A percentile compares a stretch with the other conserved stretches of the same genome.
phyloP scores from a whole-genome alignment of 257 asterid genomes.

The Apocynum venetum region DNA sequence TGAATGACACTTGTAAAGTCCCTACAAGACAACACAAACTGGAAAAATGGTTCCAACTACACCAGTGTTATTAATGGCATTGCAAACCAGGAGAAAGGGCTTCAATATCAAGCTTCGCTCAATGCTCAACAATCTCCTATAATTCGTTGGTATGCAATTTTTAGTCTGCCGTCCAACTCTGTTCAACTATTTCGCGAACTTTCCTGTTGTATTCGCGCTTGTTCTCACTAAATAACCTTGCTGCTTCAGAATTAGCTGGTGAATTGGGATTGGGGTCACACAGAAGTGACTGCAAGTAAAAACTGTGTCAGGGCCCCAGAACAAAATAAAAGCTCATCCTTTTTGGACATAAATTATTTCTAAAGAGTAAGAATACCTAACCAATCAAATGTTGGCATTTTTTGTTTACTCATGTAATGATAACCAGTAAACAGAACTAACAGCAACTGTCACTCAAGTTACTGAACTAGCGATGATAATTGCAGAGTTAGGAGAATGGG shows the following conservation, averaged over 20 bases:
- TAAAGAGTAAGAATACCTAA: neutral
- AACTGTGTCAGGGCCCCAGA: neutral
- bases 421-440: no score
- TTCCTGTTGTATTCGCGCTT: constrained; percentile 90
- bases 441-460: no score
- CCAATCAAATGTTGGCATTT: no score
- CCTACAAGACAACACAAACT: constrained; percentile 25
- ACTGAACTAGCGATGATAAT: no score
- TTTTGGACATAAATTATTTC: neutral
- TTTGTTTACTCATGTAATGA: no score
- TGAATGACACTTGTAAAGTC: constrained; percentile 26
- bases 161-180: constrained; percentile 94
- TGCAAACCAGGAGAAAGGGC: constrained; percentile 32
- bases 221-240: constrained; percentile 78
- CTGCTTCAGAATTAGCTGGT: constrained; percentile 96
- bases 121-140: constrained; percentile 14
- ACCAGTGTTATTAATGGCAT: constrained; percentile 22
- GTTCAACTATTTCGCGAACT: constrained; percentile 86
- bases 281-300: constrained; percentile 61
- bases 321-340: neutral
- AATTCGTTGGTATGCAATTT: neutral
- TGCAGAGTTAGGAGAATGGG: no score
- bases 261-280: constrained; percentile 93
- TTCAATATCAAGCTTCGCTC: constrained; percentile 24
- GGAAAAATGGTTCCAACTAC: constrained; percentile 25